A percentile compares a stretch with the other conserved stretches of the same genome.
Conservation (phyloP, 2,329 filamentous ascomycete species). For the Calonectria hongkongensis region DNA sequence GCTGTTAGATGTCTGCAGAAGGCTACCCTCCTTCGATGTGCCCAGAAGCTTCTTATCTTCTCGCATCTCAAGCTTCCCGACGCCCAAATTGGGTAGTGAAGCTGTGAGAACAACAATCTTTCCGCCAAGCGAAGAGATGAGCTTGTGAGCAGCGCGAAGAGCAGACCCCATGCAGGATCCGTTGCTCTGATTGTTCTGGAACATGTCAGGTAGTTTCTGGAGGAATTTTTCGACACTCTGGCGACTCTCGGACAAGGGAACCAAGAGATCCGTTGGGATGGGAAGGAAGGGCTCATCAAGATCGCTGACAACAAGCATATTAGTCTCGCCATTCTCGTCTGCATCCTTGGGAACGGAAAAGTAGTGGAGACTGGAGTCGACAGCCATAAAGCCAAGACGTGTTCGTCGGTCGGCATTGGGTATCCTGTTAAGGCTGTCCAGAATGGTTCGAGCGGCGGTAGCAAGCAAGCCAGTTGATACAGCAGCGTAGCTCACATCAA, state of each 20-base stretch:
- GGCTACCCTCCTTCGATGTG: slow-evolving; percentile 90
- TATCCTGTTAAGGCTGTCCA: slow-evolving; percentile 96
- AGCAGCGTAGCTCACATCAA: slow-evolving; percentile 94
- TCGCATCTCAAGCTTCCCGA: slow-evolving; percentile 92
- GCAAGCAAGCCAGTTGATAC: slow-evolving; percentile 94
- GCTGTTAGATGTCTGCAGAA: slow-evolving; percentile 93
- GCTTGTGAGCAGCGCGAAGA: slow-evolving; percentile 92
- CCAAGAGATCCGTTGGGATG: slow-evolving; percentile 92
- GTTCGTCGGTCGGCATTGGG: slow-evolving; percentile 98
- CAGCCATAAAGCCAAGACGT: slow-evolving; percentile 93
- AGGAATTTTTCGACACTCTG: slow-evolving; percentile 95
- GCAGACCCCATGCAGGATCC: slow-evolving; percentile 97
- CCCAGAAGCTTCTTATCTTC: slow-evolving; percentile 98
- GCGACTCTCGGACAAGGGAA: slow-evolving; percentile 91
- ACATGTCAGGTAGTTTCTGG: slow-evolving; percentile 94
- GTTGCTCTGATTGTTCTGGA: slow-evolving; percentile 92
- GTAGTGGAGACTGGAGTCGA: slow-evolving; percentile 96
- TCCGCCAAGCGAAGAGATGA: slow-evolving; percentile 94
- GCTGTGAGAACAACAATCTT: slow-evolving; percentile 96
- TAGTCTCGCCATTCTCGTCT: slow-evolving; percentile 88
- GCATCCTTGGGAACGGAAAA: slow-evolving; percentile 94
- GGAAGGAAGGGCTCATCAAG: slow-evolving; percentile 97
- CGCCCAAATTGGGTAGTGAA: slow-evolving; percentile 91
- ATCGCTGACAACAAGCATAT: slow-evolving; percentile 95
- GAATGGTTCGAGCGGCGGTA: slow-evolving; percentile 92